Percentiles rank a stretch among this genome's conserved stretches.
phyloP scores from a whole-genome alignment of 257 asterid species.

The Scutellaria galericulata region DNA sequence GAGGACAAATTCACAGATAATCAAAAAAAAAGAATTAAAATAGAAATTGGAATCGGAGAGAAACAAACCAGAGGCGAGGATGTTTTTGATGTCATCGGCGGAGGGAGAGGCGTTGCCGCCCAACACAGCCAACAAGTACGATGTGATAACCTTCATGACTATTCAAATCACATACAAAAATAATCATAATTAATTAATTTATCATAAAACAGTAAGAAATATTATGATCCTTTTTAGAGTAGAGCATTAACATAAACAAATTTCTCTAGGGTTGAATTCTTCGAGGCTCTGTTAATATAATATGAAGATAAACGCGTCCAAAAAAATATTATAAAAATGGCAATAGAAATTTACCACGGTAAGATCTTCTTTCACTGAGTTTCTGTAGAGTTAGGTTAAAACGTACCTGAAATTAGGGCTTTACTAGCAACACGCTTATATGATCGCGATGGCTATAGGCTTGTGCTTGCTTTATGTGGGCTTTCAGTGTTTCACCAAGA shows the following conservation, averaged over 20 bases:
- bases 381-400: too few relatives aligned
- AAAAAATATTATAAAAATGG: neutral
- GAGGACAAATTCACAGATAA: too few relatives aligned
- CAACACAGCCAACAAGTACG: constrained; percentile 61
- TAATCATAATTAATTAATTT: too few relatives aligned
- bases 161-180: constrained; percentile 10
- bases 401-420: too few relatives aligned
- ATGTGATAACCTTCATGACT: constrained; percentile 58
- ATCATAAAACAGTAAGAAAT: neutral
- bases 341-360: neutral
- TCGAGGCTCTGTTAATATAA: too few relatives aligned
- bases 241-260: neutral
- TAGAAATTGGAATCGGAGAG: neutral
- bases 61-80: constrained; percentile 48
- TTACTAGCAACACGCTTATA: too few relatives aligned
- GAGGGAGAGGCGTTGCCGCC: constrained; percentile 58
- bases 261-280: too few relatives aligned
- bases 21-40: neutral
- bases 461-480: too few relatives aligned
- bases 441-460: too few relatives aligned
- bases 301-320: neutral
- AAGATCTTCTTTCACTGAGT: neutral
- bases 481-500: too few relatives aligned
- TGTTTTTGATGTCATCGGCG: constrained; percentile 46
- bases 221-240: too few relatives aligned